Base-by-base conservation (phyloP, 495 filamentous ascomycete genomes). In the Daldinia loculata region DNA sequence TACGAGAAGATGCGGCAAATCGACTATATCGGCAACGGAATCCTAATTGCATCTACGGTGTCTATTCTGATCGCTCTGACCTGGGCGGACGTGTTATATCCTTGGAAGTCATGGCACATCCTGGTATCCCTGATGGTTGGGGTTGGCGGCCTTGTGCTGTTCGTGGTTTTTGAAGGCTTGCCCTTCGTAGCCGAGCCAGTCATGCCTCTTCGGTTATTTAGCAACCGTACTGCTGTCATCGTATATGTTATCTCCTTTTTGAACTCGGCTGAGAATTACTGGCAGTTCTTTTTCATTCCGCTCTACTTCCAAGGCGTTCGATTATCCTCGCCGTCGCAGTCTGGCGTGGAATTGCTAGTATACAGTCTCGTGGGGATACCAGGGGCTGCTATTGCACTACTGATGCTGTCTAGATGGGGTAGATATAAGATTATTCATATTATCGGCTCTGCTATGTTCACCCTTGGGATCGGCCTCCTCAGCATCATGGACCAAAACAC, bases 231-330 rank as follows among this genome's bases (percentile, higher is more conserved):
- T 3, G 76, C 77, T 0, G 43, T 69, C 14, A 69, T 68, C 45
- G 64, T 66, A 17, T 71, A 74, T 39, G 53, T 61, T n/a, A 22
- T 66, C 39, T 77, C 71, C 0, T 80, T 75, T 57, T 24, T 74
- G 7, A 60, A 60, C n/a, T 67, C 75, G 8, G 41, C 70, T n/a
- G 41, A 72, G 11, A 72, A 68, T 22, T 75, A 74, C 27, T 84
- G 77, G 80, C 58, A 74, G n/a, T 67, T 75, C 45, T 85, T 81
- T 71, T 86, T 84, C 63, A 48, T 87, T 0, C 81, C 84, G 0
- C 70, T 87, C 7, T 86, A 85, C 68, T 86, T 86, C 74, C 83
- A 85, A 56, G 71, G 74, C 0, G 80, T 84, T 2, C 73, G 72
- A 4, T 63, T 72, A 9, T 56, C 66, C 3, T 76, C 76, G 1